phyloP scores from a whole-genome alignment of 1,139 yeast genomes.

The Hemisphaericaspora lyxosophila region DNA sequence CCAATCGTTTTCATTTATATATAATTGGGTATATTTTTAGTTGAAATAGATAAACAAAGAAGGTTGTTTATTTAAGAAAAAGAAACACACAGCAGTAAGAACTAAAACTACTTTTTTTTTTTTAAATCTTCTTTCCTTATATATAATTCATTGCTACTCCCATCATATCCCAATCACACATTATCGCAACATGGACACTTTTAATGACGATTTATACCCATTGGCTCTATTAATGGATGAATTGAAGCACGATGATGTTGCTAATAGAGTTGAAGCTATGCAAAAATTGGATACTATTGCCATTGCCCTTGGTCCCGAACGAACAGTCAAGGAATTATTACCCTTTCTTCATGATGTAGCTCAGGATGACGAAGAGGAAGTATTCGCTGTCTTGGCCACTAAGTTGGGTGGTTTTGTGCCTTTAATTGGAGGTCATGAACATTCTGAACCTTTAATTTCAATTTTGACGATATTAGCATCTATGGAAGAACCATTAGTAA shows the following conservation, averaged over 20 bases:
- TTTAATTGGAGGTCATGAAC: slow-evolving; percentile 77
- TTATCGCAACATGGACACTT: slow-evolving; percentile 32
- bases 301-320: slow-evolving; percentile 89
- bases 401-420: slow-evolving; percentile 88
- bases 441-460: slow-evolving; percentile 75
- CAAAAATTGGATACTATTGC: slow-evolving; percentile 92
- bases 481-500: slow-evolving; percentile 95
- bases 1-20: not conserved
- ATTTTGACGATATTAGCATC: slow-evolving; percentile 88
- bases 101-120: slow-evolving; percentile 1
- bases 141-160: too few species aligned
- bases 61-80: too few species aligned
- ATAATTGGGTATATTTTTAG: too few species aligned
- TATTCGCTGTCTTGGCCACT: slow-evolving; percentile 88
- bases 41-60: too few species aligned
- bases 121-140: slow-evolving; percentile 1
- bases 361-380: slow-evolving; percentile 98
- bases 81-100: too few species aligned
- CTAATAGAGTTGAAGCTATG: slow-evolving; percentile 94
- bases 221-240: slow-evolving; percentile 96
- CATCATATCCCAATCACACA: not conserved
- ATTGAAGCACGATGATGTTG: slow-evolving; percentile 88
- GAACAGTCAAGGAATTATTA: slow-evolving; percentile 84
- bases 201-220: slow-evolving; percentile 77
- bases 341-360: slow-evolving; percentile 88